phyloP scores from a whole-genome alignment of 805 yeast species.

The Torulaspora indica region DNA sequence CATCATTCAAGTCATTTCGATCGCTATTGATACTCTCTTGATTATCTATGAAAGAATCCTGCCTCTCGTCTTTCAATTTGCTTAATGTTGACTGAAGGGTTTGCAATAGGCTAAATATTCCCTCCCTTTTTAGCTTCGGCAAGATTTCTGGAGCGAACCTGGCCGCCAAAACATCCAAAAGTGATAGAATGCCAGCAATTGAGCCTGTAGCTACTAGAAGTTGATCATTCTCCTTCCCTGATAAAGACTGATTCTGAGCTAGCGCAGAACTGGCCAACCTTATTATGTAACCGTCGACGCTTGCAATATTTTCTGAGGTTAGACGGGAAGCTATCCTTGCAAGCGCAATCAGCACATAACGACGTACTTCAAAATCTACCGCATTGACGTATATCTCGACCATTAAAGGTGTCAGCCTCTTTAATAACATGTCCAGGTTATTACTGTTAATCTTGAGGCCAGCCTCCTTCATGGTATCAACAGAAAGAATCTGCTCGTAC shows the following conservation, averaged over 20 bases:
- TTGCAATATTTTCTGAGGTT: conserved; percentile 30
- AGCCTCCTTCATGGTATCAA: conserved; percentile 24
- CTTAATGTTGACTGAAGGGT: conserved; percentile 9
- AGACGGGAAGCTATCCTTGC: conserved; percentile 47
- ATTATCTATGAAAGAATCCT: conserved; percentile 5
- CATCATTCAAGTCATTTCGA: conserved; percentile 18
- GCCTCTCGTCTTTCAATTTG: conserved; percentile 23
- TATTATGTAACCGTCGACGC: conserved; percentile 39
- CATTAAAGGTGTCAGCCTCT: conserved; percentile 48
- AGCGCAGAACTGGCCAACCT: conserved; percentile 56
- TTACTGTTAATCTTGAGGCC: conserved; percentile 25
- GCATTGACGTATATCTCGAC: conserved; percentile 67
- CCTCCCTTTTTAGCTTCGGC: conserved; percentile 60
- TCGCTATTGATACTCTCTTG: conserved; percentile 19
- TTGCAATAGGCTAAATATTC: conserved; percentile 35
- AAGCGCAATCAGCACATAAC: conserved; percentile 50
- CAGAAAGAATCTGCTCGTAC: conserved; percentile 26
- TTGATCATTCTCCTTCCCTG: conserved; percentile 18
- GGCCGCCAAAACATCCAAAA: conserved; percentile 43
- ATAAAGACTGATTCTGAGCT: conserved; percentile 46
- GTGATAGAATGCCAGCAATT: conserved; percentile 48
- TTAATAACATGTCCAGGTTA: conserved; percentile 38
- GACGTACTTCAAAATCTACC: conserved; percentile 60
- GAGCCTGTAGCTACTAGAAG: conserved; percentile 22
- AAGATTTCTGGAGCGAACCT: conserved; percentile 44